Evolutionary conservation across 2,329 filamentous ascomycete species (phyloP).

Genomic region (Colletotrichum orchidophilum): DNA sequence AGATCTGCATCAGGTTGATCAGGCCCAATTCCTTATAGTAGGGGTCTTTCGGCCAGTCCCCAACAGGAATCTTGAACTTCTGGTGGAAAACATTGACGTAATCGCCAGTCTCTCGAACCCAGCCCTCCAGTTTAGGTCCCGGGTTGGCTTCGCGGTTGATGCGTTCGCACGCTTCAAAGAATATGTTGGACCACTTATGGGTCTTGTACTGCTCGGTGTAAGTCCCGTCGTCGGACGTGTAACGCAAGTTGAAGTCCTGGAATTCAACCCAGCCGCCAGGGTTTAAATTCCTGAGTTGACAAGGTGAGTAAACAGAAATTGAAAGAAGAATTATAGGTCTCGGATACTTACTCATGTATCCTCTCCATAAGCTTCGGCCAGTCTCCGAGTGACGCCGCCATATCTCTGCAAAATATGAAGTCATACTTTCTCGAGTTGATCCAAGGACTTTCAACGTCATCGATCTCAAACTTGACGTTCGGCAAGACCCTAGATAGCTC

Average conservation of each 20-base stretch:
- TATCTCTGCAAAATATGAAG: constrained; percentile 41
- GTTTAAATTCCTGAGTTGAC: constrained; percentile 40
- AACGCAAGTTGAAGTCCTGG: constrained; percentile 40
- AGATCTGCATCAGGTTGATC: constrained; percentile 31
- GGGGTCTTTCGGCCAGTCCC: constrained; percentile 42
- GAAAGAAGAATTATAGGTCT: neutral
- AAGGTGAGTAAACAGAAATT: neutral
- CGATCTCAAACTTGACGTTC: constrained; percentile 72
- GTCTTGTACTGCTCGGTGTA: constrained; percentile 36
- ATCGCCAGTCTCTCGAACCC: constrained; percentile 43
- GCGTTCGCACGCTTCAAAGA: constrained; percentile 32
- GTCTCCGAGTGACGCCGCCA: constrained; percentile 12
- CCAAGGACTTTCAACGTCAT: constrained; percentile 66
- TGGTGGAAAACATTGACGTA: constrained; percentile 47
- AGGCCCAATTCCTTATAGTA: constrained; percentile 37
- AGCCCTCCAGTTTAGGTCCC: constrained; percentile 39
- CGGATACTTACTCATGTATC: neutral
- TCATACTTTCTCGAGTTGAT: constrained; percentile 46
- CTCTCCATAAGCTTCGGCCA: constrained; percentile 20
- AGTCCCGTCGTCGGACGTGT: constrained; percentile 41
- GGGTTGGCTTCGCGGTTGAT: constrained; percentile 38
- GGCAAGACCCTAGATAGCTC: constrained; percentile 56
- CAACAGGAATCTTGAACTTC: constrained; percentile 47
- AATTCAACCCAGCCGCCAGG: constrained; percentile 49
- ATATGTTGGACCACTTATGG: constrained; percentile 32